Evolutionary conservation across 2,329 filamentous ascomycete species (phyloP).

Genomic region (Parafenestella ontariensis): DNA sequence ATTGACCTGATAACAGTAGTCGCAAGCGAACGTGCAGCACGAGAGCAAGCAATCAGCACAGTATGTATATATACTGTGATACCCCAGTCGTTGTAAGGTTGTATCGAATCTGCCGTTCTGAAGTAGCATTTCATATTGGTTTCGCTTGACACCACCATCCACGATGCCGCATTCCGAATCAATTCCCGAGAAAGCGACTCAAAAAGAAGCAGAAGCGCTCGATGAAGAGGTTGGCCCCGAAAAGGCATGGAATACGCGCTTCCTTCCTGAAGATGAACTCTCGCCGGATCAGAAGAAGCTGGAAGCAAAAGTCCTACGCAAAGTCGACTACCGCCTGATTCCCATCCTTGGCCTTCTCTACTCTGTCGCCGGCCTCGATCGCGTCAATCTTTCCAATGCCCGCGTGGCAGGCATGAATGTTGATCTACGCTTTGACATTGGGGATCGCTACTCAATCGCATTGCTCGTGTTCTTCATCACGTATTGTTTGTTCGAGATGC

Average conservation of each 20-base stretch:
- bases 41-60: too few relatives aligned
- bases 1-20: neutral
- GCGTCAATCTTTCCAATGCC: constrained; percentile 43
- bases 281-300: neutral
- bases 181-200: neutral
- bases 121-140: neutral
- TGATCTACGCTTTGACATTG: constrained; percentile 53
- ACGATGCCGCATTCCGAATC: neutral
- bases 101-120: too few relatives aligned
- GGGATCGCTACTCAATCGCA: constrained; percentile 55
- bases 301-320: constrained; percentile 21
- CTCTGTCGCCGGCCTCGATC: constrained; percentile 43
- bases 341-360: constrained; percentile 48
- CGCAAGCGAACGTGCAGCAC: neutral
- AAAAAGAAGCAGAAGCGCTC: constrained; percentile 3
- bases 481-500: constrained; percentile 61
- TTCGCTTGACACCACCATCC: neutral
- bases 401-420: constrained; percentile 56
- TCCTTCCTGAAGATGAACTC: constrained; percentile 5
- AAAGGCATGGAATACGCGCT: neutral
- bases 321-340: constrained; percentile 45
- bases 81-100: too few relatives aligned
- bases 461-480: constrained; percentile 61
- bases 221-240: constrained; percentile 9
- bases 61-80: too few relatives aligned